Base-by-base conservation (phyloP, 441 rosid genomes). In the Gossypium schwendimanii region DNA sequence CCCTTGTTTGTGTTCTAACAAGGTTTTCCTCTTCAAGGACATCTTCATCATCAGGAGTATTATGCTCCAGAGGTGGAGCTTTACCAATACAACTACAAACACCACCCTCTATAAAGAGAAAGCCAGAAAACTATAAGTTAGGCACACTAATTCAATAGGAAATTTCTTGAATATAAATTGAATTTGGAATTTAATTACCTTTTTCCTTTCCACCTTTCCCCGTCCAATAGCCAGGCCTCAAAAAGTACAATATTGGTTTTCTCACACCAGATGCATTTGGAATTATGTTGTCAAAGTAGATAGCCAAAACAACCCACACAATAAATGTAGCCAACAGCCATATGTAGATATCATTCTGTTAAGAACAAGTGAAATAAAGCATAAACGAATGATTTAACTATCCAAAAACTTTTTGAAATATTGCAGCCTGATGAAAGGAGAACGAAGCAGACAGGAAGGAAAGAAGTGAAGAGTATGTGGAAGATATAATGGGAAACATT, bases 181-280 rank as follows among this genome's bases (percentile, higher is more conserved):
- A 77, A 73, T 65, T 72, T 24, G 15, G 66, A 76, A 53, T 23
- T 74, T 67, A 54, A 17, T 63, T 79, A 91, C 99, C 99, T 91
- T 83, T 75, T 36, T 80, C 81, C 76, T 78, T 78, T 74, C 96
- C 97, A 47, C 88, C 94, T 81, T 81, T 91, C 73, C 97, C 97
- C 0, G 91, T 89, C 99, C 99, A 91, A 71, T 89, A 94, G 54
- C 91, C 86, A 28, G 92, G 97, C 60, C 81, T 85, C 31, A 92
- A 72, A 80, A 94, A 92, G 86, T 92, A 94, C 77, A 87, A 82
- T 11, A 78, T 5, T 2, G 93, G 61, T 82, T 87, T 94, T 76
- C 99, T 88, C 72, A 94, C 89, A 69, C 97, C 97, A 17, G 86
- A 87, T 49, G 88, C 91, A 75, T 91, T 91, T 70, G 96, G 97